Conservation (phyloP, 2,329 filamentous ascomycete species). For the Geosmithia morbida region DNA sequence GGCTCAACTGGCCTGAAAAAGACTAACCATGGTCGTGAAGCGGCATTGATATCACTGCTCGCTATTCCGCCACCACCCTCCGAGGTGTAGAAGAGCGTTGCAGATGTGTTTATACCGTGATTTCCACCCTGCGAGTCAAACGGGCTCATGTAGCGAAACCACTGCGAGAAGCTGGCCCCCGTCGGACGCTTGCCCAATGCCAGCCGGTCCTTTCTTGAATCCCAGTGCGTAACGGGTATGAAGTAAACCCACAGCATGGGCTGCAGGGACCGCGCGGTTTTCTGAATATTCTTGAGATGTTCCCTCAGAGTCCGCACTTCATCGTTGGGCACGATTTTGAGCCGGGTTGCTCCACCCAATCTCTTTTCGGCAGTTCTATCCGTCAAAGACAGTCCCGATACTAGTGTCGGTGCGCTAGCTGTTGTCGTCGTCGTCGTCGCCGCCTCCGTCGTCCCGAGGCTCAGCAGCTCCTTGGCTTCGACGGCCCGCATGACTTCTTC, state of each 20-base stretch:
- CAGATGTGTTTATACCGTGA: conserved; percentile 8
- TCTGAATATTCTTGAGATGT: not conserved
- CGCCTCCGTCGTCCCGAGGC: conserved; percentile 4
- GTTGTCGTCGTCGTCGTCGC: too few relatives aligned
- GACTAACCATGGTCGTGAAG: conserved; percentile 32
- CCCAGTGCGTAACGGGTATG: conserved; percentile 27
- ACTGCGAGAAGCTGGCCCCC: conserved; percentile 1
- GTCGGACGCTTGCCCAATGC: conserved; percentile 6
- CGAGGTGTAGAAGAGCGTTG: conserved; percentile 34
- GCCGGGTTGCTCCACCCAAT: too few relatives aligned
- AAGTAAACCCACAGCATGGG: not conserved
- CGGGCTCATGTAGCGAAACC: not conserved
- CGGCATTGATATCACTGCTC: not conserved
- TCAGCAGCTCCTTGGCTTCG: conserved; percentile 1
- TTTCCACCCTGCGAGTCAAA: not conserved
- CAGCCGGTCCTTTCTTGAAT: conserved; percentile 7
- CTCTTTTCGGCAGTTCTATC: not conserved
- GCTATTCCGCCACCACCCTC: not conserved
- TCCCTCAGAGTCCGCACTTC: not conserved
- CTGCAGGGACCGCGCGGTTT: too few relatives aligned
- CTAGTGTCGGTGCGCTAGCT: not conserved
- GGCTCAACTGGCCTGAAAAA: conserved; percentile 28
- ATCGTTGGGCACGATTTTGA: not conserved
- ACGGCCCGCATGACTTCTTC: not conserved
- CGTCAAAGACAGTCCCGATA: not conserved